Evolutionary conservation across 1,284 basidiomycete genomes (phyloP), one percentile per base, ranked within the genome.

Genomic region (Acaromyces ingoldii): DNA sequence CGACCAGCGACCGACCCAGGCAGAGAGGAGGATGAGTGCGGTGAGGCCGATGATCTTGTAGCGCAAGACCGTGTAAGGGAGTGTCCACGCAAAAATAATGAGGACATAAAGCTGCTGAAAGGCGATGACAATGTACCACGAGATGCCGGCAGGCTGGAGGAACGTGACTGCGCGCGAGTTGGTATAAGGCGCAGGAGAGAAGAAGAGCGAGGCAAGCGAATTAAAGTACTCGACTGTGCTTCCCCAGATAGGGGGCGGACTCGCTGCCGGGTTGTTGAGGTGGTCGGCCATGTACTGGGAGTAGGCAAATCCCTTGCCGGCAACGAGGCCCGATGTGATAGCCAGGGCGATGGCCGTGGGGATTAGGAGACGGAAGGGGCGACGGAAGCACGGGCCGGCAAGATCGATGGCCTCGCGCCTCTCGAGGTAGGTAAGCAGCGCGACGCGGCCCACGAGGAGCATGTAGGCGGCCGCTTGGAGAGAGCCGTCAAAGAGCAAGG

Each of bases 21-120:
- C 63, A 19, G 67, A 61, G 10, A 57, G 53, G 22, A 62, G 31
- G 37, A 61, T 60, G 38, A 70, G 47, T 33, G 57, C 22, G 9
- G 53, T 37, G 41, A 65, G 48, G 6, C 62, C 62, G 21, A 63
- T 25, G 29, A 57, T 56, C 53, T 67, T 70, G 48, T 63, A 63
- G 25, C 58, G 49, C 13, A 64, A 19, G 4, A 60, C 51, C 28
- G 58, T 59, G 34, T 56, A 62, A 10, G 67, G 67, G 24, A 70
- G 40, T 2, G 58, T 42, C 31, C 55, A 63, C 6, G 65, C 59
- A 9, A 65, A 51, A 19, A 67, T 55, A 44, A 60, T 59, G 28
- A 59, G n/a, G 6, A 64, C 61, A 49, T 61, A 70, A 2, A 59
- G 57, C 52, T 70, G 65, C 44, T 62, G 61, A 41, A 70, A 70